Evolutionary conservation across 1,139 yeast species (phyloP).

Genomic region (Debaryomycetaceae sp.): DNA sequence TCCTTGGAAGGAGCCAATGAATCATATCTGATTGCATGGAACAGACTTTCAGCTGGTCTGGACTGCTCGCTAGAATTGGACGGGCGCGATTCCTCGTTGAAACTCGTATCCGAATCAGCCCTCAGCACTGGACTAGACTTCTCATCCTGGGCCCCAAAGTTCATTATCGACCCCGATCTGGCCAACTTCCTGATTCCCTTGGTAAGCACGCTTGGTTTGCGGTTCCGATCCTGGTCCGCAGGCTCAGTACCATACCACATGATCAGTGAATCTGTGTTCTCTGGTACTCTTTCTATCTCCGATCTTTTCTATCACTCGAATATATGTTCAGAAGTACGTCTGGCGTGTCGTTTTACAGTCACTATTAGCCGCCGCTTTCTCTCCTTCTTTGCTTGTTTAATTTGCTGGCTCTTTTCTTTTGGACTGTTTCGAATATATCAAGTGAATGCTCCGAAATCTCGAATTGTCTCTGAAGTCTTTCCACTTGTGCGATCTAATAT

Average conservation of each 20-base stretch:
- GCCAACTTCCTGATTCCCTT: constrained; percentile 21
- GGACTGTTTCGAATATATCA: too few species aligned
- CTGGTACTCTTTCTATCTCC: too few species aligned
- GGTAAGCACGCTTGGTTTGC: constrained; percentile 12
- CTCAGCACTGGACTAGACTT: background rate
- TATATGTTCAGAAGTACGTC: background rate
- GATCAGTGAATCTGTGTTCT: too few species aligned
- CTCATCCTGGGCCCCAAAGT: constrained; percentile 10
- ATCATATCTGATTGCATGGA: constrained; percentile 37
- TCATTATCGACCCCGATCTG: constrained; percentile 19
- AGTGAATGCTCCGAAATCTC: background rate
- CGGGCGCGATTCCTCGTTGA: background rate
- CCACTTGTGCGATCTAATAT: background rate
- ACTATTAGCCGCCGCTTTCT: background rate
- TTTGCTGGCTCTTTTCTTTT: background rate
- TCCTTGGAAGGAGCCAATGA: constrained; percentile 15
- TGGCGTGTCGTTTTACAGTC: background rate
- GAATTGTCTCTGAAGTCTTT: background rate
- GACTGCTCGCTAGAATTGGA: background rate
- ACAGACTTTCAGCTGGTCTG: constrained; percentile 6
- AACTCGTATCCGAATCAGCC: background rate
- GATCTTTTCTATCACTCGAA: background rate
- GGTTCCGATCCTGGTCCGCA: background rate
- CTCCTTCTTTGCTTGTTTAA: background rate
- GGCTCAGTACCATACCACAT: background rate